Base-by-base conservation (phyloP, 768 basidiomycete genomes). In the Phaffia tasmanica region DNA sequence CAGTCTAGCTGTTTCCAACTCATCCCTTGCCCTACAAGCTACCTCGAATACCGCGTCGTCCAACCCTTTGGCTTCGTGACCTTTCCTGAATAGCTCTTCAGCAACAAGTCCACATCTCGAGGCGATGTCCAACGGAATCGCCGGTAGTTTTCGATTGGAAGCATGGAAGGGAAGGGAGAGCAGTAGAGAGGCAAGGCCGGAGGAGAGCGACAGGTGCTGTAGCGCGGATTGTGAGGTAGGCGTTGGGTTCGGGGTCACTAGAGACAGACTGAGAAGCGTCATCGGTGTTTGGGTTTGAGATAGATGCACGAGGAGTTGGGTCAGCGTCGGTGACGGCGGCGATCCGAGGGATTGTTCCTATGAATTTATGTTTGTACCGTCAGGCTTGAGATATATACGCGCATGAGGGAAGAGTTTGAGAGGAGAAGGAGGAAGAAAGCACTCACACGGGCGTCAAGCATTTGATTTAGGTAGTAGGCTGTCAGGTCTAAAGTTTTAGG, bases 1-100 rank as follows among this genome's bases (percentile, higher is more conserved):
- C 62, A 82, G 80, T 21, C 86, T 82, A 21, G 88, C 87, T 2
- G 86, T 87, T 65, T 82, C 76, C 70, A 92, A 74, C 74, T 91
- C 84, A 76, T 89, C 87, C 75, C 89, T 86, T 32, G 87, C 89
- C 27, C 85, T 74, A 11, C 84, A 85, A 46, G 89, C 89, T 75
- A 90, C 84, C 72, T 89, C 87, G 72, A 83, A 92, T 32, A 88
- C 86, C 0, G 89, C 88, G 67, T 88, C 85, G 58, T 83, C 83
- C 19, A 91, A 78, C 1, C 83, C 86, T 57, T 81, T 84, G 5
- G 84, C 84, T 42, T 78, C 77, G 54, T 83, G 80, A n/a, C 71
- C 70, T 18, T 50, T 29, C 21, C 73, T 65, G 72, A 89, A 84
- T 19, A 91, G 83, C 19, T 87, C 85, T 73, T 92, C 88, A 74